A percentile compares a stretch with the other conserved stretches of the same genome.
These are phyloP conservation scores for Boletus subluridellus DNA, from an alignment of 1,284 basidiomycete genomes.

Conservation along the genomic window DNA sequence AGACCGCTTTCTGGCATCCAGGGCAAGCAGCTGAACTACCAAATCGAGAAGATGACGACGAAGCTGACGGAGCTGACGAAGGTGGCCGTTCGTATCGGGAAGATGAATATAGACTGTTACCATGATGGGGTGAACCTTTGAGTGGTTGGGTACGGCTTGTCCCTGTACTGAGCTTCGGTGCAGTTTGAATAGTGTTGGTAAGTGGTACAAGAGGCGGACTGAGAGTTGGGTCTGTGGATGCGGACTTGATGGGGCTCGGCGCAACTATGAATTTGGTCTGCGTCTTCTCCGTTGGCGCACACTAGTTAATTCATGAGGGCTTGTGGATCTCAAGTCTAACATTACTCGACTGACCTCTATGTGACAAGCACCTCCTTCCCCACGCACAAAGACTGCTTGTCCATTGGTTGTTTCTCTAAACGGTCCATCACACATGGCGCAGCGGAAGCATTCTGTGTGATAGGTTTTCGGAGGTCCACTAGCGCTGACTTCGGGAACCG, in stretches of 20 bases:
- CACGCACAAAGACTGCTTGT: conserved; percentile 64
- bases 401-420: conserved; percentile 62
- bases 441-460: conserved; percentile 71
- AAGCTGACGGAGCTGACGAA: conserved; percentile 35
- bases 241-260: conserved; percentile 24
- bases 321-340: neutral
- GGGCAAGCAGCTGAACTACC: conserved; percentile 64
- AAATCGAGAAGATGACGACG: conserved; percentile 55
- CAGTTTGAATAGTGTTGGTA: conserved; percentile 26
- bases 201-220: conserved; percentile 21
- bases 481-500: conserved; percentile 54
- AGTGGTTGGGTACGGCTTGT: conserved; percentile 9
- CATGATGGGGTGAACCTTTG: conserved; percentile 13
- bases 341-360: conserved; percentile 50
- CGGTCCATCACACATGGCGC: conserved; percentile 56
- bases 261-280: conserved; percentile 33
- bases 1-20: conserved; percentile 67
- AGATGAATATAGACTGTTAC: conserved; percentile 30
- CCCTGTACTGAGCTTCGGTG: conserved; percentile 22
- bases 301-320: conserved; percentile 45
- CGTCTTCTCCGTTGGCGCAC: conserved; percentile 55
- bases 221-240: conserved; percentile 15
- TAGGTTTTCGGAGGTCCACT: conserved; percentile 53
- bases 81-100: conserved; percentile 50
- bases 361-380: conserved; percentile 65